Evolutionary conservation across 1,139 yeast genomes (phyloP), one percentile per base, ranked within the genome.

Genomic region (Sugiyamaella japonica): DNA sequence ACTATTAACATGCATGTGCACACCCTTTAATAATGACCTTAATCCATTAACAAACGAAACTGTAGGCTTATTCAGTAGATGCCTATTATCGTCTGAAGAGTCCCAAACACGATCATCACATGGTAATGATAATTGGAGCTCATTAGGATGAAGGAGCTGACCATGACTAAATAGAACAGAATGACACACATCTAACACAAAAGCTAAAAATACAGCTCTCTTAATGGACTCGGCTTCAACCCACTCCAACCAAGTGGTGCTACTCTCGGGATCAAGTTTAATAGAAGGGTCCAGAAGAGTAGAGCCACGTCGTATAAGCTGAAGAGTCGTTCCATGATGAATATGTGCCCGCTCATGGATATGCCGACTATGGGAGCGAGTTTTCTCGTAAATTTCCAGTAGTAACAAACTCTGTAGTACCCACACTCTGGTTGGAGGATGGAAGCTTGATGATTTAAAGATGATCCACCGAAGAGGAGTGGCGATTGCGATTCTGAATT

Each of bases 21-120:
- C 40, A 3, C 51, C 51, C 32, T 41, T 48, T 15, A 48, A 31
- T 17, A 48, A 28, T 40, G 40, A 29, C 16, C 40, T 48, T 28
- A 48, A 23, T n/a, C 51, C 51, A n/a, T 25, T 39, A 1, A 48
- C n/a, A 15, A 48, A 48, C n/a, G 51, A 41, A 7, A 41, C 32
- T 2, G 51, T 48, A 3, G 51, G 51, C 7, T 28, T 37, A 28
- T 16, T 48, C 28, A 48, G 20, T 13, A 39, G 39, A 7, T 48
- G 46, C 32, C 52, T 17, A 13, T 49, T 39, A 13, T 41, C 52
- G 7, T 49, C 52, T 63, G 61, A 67, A 50, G 64, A 71, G 52
- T 86, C 91, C 97, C 96, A 87, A 50, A 86, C 72, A 23, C 77
- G 81, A 63, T 89, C 96, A 56, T 85, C 84, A 65, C 95, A 89